phyloP scores from a whole-genome alignment of 2,329 filamentous ascomycete genomes.

The Laburnicola sp. region DNA sequence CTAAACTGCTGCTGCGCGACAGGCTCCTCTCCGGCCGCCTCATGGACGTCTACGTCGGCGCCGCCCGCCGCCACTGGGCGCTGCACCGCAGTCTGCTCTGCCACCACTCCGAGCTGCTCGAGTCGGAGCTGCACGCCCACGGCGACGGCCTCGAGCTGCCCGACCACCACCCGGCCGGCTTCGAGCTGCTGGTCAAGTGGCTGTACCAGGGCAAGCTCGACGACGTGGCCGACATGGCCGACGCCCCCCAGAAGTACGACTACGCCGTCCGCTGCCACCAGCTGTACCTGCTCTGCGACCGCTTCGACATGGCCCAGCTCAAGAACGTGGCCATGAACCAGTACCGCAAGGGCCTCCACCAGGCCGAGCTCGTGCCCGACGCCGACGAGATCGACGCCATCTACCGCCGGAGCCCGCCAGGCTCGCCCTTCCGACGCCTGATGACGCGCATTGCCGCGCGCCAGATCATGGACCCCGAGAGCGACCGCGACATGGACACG shows the following conservation, averaged over 20 bases:
- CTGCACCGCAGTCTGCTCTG: conserved; percentile 58
- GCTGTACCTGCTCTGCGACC: conserved; percentile 57
- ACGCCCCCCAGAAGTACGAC: conserved; percentile 56
- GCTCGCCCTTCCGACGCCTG: conserved; percentile 54
- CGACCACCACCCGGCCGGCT: conserved; percentile 56
- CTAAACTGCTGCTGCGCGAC: conserved; percentile 50
- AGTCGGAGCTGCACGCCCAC: conserved; percentile 45
- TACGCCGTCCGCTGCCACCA: conserved; percentile 59
- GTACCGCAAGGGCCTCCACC: conserved; percentile 55
- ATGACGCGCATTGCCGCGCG: conserved; percentile 59
- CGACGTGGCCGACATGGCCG: conserved; percentile 50
- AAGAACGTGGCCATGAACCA: conserved; percentile 60
- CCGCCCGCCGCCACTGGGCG: conserved; percentile 52
- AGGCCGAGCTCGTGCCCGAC: conserved; percentile 57
- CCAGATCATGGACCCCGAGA: conserved; percentile 60
- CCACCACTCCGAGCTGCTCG: conserved; percentile 55
- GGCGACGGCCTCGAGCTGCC: conserved; percentile 52
- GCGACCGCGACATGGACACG: conserved; percentile 52
- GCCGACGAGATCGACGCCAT: conserved; percentile 59
- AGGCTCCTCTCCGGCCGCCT: conserved; percentile 58
- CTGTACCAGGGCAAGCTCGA: conserved; percentile 59
- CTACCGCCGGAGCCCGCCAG: conserved; percentile 51
- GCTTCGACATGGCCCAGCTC: conserved; percentile 54
- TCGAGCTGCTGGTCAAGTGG: conserved; percentile 60
- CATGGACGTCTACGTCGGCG: conserved; percentile 57